Base-by-base conservation (phyloP, 805 yeast genomes). In the Isabelozyma heimii region DNA sequence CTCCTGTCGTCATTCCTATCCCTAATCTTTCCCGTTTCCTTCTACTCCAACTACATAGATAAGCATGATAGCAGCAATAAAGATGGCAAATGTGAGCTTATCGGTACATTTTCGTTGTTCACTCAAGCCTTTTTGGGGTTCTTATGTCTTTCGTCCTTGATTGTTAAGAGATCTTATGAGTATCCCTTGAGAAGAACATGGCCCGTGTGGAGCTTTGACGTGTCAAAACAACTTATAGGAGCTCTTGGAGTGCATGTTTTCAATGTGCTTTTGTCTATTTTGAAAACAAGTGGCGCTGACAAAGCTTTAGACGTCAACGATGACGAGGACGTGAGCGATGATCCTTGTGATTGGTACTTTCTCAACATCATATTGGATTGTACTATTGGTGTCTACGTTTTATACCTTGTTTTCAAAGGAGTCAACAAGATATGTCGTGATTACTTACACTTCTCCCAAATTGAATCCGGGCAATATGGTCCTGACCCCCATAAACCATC, bases 291-390 rank as follows among this genome's bases (percentile, higher is more conserved):
- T 15, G 48, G 47, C 2, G 46, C 27, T 27, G 46, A 16, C 47
- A 30, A 46, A 16, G 50, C 45, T 20, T 26, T 44, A 7, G 46
- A 51, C 26, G 51, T 47, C 46, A 51, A 57, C 42, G 52, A 46
- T 4, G 45, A 41, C 38, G 66, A 66, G 37, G 70, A 62, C n/a
- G 70, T 63, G 4, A 78, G 72, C 12, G 62, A 58, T 44, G 85
- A 84, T 52, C 96, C 97, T 7, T 94, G 98, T 67, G 92, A 89
- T 57, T 94, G 97, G 94, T 92, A 94, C 70, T 92, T 92, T 61
- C 72, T 94, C 47, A 92, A 89, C 59, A 79, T 92, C 37, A 76
- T 92, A 27, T 80, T 92, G 62, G 99, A 92, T 65, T 91, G 98
- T 40, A 92, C 99, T 0, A 77, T 91, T 6, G 99, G 99, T 0